These are phyloP conservation scores for Syzygium malaccense DNA, from an alignment of 441 rosid genomes.

Conservation along the genomic window DNA sequence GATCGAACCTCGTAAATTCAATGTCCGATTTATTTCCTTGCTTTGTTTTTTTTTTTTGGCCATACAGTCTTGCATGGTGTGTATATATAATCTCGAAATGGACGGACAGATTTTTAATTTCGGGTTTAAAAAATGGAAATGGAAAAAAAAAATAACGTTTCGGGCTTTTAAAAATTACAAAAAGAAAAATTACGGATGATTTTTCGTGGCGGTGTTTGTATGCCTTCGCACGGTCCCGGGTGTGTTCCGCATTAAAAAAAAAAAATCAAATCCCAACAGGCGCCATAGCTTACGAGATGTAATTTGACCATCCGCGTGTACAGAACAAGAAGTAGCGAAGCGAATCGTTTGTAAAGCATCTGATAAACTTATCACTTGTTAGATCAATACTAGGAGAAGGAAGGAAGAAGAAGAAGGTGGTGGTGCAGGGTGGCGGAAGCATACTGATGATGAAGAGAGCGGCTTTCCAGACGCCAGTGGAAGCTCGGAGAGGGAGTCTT, in stretches of 20 bases:
- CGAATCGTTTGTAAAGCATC: not conserved
- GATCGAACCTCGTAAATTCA: too few relatives aligned
- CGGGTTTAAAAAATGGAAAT: not conserved
- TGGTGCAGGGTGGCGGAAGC: not conserved
- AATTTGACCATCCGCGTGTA: not conserved
- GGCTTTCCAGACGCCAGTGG: constrained; percentile 36
- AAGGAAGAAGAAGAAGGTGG: not conserved
- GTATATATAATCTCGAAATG: not conserved
- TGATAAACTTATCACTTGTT: too few relatives aligned
- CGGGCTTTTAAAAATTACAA: not conserved
- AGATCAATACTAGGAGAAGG: not conserved
- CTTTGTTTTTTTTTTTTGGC: not conserved
- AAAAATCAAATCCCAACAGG: too few relatives aligned
- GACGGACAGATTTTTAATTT: not conserved
- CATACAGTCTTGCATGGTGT: not conserved
- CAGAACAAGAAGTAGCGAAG: not conserved
- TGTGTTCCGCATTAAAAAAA: too few relatives aligned
- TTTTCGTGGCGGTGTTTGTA: not conserved
- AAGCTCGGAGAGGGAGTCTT: constrained; percentile 23
- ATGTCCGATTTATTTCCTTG: not conserved
- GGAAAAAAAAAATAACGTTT: not conserved
- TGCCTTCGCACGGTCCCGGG: not conserved
- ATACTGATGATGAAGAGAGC: constrained; percentile 30
- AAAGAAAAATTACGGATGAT: not conserved
- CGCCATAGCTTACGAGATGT: too few relatives aligned